Percentiles rank a stretch among this genome's conserved stretches.
Conservation (phyloP, 306 rosid genomes). For the Sophora flavescens region DNA sequence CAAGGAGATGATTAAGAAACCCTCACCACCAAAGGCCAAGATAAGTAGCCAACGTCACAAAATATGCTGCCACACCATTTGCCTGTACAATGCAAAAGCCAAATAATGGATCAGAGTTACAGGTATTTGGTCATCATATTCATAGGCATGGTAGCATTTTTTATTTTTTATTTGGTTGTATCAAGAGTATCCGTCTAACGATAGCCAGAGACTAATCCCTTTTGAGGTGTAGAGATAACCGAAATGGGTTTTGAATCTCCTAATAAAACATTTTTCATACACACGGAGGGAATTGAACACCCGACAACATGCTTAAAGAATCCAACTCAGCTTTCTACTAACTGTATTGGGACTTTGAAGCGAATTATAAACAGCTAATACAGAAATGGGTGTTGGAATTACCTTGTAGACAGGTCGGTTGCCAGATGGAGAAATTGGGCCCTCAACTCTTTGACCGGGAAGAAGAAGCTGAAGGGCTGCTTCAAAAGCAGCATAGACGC, state of each 20-base stretch:
- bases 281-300: too few species aligned
- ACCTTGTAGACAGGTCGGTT: conserved; percentile 94
- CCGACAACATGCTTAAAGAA: too few species aligned
- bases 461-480: conserved; percentile 89
- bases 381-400: not conserved
- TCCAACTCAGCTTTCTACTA: too few species aligned
- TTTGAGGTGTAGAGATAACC: too few species aligned
- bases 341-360: too few species aligned
- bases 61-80: conserved; percentile 81
- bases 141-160: too few species aligned
- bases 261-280: too few species aligned
- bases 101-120: not conserved
- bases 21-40: conserved; percentile 86
- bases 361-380: not conserved
- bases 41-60: conserved; percentile 75
- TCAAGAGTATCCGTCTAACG: too few species aligned
- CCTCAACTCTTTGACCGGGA: conserved; percentile 78
- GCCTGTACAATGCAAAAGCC: conserved; percentile 61
- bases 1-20: conserved; percentile 4
- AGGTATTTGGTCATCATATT: not conserved
- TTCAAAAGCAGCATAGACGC: conserved; percentile 72
- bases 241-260: too few species aligned
- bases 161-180: too few species aligned
- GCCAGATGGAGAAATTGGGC: conserved; percentile 90
- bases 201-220: too few species aligned